phyloP scores from a whole-genome alignment of 1,284 basidiomycete species.

The Cryptococcus sp. region DNA sequence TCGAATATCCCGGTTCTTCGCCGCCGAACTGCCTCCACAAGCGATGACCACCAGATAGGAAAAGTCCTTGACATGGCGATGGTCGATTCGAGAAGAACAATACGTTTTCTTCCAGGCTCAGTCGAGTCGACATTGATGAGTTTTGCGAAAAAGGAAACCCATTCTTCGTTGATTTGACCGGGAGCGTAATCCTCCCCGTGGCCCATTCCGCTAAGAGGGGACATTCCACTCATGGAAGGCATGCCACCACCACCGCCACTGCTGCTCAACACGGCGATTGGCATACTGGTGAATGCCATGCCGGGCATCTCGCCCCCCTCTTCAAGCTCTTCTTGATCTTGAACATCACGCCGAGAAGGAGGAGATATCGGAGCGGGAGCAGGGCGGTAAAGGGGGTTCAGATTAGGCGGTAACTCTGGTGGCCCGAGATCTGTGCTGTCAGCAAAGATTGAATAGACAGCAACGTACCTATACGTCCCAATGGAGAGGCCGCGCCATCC shows the following conservation, averaged over 20 bases:
- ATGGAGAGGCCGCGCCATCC: conserved; percentile 56
- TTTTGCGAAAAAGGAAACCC: conserved; percentile 36
- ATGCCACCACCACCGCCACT: conserved; percentile 13
- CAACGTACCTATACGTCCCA: conserved; percentile 70
- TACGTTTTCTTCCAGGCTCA: conserved; percentile 53
- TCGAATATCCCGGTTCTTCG: conserved; percentile 51
- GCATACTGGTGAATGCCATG: conserved; percentile 15
- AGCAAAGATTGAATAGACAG: background rate
- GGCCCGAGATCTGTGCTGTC: conserved; percentile 6
- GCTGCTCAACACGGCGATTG: conserved; percentile 15
- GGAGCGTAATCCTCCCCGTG: conserved; percentile 8
- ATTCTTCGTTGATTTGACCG: conserved; percentile 25
- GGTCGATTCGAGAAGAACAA: conserved; percentile 80
- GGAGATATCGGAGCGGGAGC: conserved; percentile 7
- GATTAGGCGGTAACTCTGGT: conserved; percentile 6
- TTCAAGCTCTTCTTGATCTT: conserved; percentile 8
- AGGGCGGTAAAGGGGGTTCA: conserved; percentile 14
- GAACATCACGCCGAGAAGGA: background rate
- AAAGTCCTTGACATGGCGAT: conserved; percentile 70
- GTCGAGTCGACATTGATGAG: conserved; percentile 32
- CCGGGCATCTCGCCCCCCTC: conserved; percentile 9
- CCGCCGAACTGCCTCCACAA: conserved; percentile 71
- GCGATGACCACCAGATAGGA: conserved; percentile 73
- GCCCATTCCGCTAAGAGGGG: conserved; percentile 3
- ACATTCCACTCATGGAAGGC: conserved; percentile 2